These are phyloP conservation scores for Haplosporangium gracile DNA, from an alignment of 192 early-diverging fungal species.

Conservation along the genomic window DNA sequence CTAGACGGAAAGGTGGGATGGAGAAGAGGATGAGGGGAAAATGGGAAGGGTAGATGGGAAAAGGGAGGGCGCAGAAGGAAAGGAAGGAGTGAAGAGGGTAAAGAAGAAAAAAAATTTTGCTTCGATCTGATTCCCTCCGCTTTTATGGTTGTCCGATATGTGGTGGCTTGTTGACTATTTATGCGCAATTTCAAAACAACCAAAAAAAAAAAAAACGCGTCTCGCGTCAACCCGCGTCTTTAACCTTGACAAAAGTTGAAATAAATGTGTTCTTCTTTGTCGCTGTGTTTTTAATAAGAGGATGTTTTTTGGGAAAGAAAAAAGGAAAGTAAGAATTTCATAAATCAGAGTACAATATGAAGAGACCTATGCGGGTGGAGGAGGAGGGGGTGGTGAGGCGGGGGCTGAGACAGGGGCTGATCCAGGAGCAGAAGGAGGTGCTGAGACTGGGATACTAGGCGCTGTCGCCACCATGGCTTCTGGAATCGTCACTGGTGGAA, in stretches of 20 bases:
- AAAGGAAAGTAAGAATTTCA: not conserved
- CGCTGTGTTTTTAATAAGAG: not conserved
- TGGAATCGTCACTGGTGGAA: not conserved
- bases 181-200: not conserved
- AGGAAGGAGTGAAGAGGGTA: not conserved
- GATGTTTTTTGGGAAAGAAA: not conserved
- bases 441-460: not conserved
- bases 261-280: not conserved
- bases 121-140: not conserved
- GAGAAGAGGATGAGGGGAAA: not conserved
- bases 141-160: not conserved
- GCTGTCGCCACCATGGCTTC: not conserved
- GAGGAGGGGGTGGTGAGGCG: not conserved
- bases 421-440: not conserved
- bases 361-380: not conserved
- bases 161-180: not conserved
- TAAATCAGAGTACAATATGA: not conserved
- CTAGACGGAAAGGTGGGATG: not conserved
- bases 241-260: not conserved
- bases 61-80: not conserved
- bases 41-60: not conserved
- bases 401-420: not conserved
- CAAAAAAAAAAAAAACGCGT: not conserved
- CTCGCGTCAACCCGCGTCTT: not conserved
- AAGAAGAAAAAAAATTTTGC: slow-evolving; percentile 8